Conservation (phyloP, 257 asterid genomes). For the Cruciata laevipes region DNA sequence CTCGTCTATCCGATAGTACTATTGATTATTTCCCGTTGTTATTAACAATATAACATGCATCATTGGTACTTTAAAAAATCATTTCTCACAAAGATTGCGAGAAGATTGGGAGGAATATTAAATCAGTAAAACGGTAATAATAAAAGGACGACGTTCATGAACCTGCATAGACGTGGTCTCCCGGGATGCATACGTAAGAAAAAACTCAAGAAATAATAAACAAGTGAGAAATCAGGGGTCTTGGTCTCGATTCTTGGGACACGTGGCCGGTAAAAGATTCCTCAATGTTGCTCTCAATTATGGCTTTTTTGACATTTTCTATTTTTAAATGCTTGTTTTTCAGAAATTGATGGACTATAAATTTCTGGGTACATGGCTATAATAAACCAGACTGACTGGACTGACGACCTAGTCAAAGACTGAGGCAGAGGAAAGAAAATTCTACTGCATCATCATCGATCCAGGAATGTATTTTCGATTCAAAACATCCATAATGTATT, state of each 20-base stretch:
- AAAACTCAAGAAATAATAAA: constrained; percentile 9
- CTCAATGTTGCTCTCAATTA: constrained; percentile 10
- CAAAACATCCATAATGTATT: too few species aligned
- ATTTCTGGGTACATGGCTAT: not conserved
- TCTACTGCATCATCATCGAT: not conserved
- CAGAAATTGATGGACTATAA: not conserved
- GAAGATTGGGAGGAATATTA: constrained; percentile 21
- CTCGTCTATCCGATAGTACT: too few species aligned
- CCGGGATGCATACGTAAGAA: constrained; percentile 9
- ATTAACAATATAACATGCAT: too few species aligned
- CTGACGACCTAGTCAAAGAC: constrained; percentile 10
- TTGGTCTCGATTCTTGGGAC: constrained; percentile 10
- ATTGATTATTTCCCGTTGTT: too few species aligned
- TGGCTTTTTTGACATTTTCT: constrained; percentile 8
- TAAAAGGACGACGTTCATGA: not conserved
- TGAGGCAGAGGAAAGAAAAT: constrained; percentile 11
- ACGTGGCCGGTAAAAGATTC: constrained; percentile 22
- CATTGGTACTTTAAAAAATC: not conserved
- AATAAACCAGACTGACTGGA: not conserved
- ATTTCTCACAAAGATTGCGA: not conserved
- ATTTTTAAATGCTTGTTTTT: not conserved
- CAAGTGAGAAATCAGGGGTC: not conserved
- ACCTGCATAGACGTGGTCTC: not conserved
- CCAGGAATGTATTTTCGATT: too few species aligned
- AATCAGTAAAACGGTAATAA: constrained; percentile 15